A percentile compares a stretch with the other conserved stretches of the same genome.
phyloP scores from a whole-genome alignment of 1,139 yeast genomes.

The Hansenula sp. region DNA sequence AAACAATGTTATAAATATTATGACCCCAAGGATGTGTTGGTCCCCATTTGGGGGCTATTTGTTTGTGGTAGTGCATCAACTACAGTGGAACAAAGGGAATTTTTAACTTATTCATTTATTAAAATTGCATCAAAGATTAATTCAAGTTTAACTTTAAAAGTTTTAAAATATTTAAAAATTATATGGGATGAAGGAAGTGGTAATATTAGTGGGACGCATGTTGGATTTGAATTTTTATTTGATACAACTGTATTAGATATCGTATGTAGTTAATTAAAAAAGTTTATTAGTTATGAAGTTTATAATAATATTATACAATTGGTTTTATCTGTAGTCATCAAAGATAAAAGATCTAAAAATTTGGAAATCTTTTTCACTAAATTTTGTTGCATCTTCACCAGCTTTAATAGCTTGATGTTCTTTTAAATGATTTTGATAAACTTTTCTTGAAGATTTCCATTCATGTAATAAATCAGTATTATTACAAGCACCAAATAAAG shows the following conservation, averaged over 20 bases:
- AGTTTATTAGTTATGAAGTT: too few relatives aligned
- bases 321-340: conserved; percentile 7
- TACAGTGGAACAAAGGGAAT: conserved; percentile 7
- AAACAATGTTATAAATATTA: conserved; percentile 3
- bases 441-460: conserved; percentile 12
- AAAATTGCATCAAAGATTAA: conserved; percentile 10
- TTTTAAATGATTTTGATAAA: conserved; percentile 16
- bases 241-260: conserved; percentile 21
- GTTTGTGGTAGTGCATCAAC: conserved; percentile 17
- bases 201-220: conserved; percentile 3
- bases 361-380: conserved; percentile 16
- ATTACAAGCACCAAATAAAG: conserved; percentile 24
- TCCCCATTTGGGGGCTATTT: conserved; percentile 21
- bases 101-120: conserved; percentile 8
- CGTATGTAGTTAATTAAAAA: conserved; percentile 6
- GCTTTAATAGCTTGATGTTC: conserved; percentile 16
- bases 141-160: conserved; percentile 18
- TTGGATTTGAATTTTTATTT: conserved; percentile 20
- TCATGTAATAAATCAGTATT: conserved; percentile 18
- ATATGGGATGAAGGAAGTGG: conserved; percentile 18
- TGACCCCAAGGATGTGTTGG: conserved; percentile 7
- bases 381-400: conserved; percentile 12
- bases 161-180: conserved; percentile 19
- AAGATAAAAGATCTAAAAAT: conserved; percentile 13
- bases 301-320: too few relatives aligned